These are phyloP conservation scores for Firmiana major DNA, from an alignment of 345 rosid genomes.

Conservation along the genomic window DNA sequence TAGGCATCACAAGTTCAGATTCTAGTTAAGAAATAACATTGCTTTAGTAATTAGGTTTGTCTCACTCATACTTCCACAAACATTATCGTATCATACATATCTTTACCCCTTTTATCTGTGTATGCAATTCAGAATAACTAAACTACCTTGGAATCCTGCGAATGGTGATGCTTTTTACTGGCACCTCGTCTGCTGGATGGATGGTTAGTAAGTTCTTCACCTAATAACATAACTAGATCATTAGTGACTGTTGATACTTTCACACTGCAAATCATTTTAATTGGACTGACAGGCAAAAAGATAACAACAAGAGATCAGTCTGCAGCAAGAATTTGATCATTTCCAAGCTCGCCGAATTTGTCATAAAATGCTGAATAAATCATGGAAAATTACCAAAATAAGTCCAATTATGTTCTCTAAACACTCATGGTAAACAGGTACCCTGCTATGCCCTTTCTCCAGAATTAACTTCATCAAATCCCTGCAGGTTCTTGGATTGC, in stretches of 20 bases:
- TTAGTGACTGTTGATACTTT: not conserved
- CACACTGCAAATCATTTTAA: not conserved
- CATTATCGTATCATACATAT: not conserved
- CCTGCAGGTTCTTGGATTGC: slow-evolving; percentile 26
- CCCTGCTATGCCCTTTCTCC: slow-evolving; percentile 72
- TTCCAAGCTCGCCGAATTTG: not conserved
- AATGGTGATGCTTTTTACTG: slow-evolving; percentile 50
- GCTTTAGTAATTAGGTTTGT: not conserved
- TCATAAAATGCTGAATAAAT: not conserved
- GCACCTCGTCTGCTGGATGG: slow-evolving; percentile 49
- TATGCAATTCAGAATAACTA: not conserved
- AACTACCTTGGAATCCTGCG: slow-evolving; percentile 64
- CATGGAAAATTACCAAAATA: slow-evolving; percentile 35
- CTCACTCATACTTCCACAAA: too few species aligned
- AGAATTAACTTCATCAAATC: slow-evolving; percentile 47
- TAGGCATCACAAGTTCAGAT: not conserved
- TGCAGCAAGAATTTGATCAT: too few species aligned
- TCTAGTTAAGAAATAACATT: not conserved
- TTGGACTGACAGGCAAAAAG: not conserved
- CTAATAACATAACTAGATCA: slow-evolving; percentile 20
- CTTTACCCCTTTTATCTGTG: not conserved
- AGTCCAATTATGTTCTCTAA: slow-evolving; percentile 63
- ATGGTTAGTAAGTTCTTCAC: slow-evolving; percentile 56
- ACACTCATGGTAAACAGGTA: slow-evolving; percentile 59
- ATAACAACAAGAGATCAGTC: not conserved